phyloP scores from a whole-genome alignment of 768 basidiomycete genomes.

The Sarcomyxa edulis region DNA sequence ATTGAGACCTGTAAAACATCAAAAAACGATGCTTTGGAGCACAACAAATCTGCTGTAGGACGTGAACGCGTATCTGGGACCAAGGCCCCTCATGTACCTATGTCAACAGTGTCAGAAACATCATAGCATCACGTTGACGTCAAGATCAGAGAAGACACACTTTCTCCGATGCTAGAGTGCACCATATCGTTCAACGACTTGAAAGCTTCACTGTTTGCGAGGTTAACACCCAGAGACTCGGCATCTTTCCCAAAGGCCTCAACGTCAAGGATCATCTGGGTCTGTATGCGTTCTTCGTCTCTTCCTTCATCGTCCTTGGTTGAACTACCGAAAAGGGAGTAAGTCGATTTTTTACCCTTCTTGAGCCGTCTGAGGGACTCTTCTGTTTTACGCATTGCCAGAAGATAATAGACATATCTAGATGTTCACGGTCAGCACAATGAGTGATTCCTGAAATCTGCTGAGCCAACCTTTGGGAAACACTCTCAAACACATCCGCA shows the following conservation, averaged over 20 bases:
- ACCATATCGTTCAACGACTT: constrained; percentile 56
- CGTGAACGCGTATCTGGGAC: too few species aligned
- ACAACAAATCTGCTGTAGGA: too few species aligned
- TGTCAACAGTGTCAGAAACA: too few species aligned
- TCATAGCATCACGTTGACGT: not conserved
- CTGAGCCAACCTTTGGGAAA: constrained; percentile 52
- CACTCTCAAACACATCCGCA: constrained; percentile 64
- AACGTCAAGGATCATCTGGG: constrained; percentile 83
- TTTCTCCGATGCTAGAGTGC: constrained; percentile 29
- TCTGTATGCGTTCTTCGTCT: constrained; percentile 85
- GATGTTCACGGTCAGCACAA: not conserved
- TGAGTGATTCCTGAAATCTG: not conserved
- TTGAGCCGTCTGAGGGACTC: constrained; percentile 83
- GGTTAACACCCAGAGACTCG: constrained; percentile 58
- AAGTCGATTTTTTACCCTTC: constrained; percentile 74
- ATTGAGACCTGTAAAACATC: too few species aligned
- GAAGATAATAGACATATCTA: constrained; percentile 78
- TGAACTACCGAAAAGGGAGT: constrained; percentile 71
- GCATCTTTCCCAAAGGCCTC: constrained; percentile 81
- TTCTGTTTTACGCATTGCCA: constrained; percentile 88
- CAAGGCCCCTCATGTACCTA: too few species aligned
- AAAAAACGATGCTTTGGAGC: too few species aligned
- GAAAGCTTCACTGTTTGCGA: constrained; percentile 48
- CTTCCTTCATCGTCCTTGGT: constrained; percentile 61
- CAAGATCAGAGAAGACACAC: constrained; percentile 10